Evolutionary conservation across 2,329 filamentous ascomycete genomes (phyloP).

Genomic region (Ceratocystis destructans): DNA sequence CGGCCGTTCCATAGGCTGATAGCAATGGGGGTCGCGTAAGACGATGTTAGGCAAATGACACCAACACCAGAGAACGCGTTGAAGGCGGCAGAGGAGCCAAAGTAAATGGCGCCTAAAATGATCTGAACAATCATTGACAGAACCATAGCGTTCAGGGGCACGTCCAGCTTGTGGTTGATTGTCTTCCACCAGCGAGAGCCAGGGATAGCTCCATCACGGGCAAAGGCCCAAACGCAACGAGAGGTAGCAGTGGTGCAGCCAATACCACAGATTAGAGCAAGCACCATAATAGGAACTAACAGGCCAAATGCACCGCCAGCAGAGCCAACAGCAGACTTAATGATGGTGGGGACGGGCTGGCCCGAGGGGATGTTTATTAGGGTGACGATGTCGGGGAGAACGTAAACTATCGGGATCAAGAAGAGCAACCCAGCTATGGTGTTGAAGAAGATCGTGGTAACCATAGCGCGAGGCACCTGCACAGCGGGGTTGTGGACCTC

Average conservation of each 20-base stretch:
- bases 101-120: slow-evolving; percentile 52
- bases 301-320: slow-evolving; percentile 48
- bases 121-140: slow-evolving; percentile 53
- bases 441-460: slow-evolving; percentile 53
- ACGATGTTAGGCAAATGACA: slow-evolving; percentile 54
- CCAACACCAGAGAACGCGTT: slow-evolving; percentile 58
- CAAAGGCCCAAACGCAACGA: slow-evolving; percentile 55
- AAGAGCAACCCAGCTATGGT: slow-evolving; percentile 52
- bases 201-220: slow-evolving; percentile 56
- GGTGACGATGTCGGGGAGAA: slow-evolving; percentile 47
- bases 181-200: slow-evolving; percentile 46
- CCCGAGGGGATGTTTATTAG: slow-evolving; percentile 40
- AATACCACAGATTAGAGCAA: slow-evolving; percentile 53
- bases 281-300: slow-evolving; percentile 49
- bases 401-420: slow-evolving; percentile 54
- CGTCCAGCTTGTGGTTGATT: slow-evolving; percentile 47
- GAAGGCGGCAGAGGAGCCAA: slow-evolving; percentile 55
- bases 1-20: slow-evolving; percentile 49
- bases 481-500: slow-evolving; percentile 52
- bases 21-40: slow-evolving; percentile 53
- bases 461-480: slow-evolving; percentile 62
- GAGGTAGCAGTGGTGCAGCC: slow-evolving; percentile 57
- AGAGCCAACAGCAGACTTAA: slow-evolving; percentile 48
- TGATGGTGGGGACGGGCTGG: slow-evolving; percentile 52
- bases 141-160: slow-evolving; percentile 60